A percentile compares a stretch with the other conserved stretches of the same genome.
Evolutionary conservation across 805 yeast genomes (phyloP).

Genomic region (Candida coleopterorum): DNA sequence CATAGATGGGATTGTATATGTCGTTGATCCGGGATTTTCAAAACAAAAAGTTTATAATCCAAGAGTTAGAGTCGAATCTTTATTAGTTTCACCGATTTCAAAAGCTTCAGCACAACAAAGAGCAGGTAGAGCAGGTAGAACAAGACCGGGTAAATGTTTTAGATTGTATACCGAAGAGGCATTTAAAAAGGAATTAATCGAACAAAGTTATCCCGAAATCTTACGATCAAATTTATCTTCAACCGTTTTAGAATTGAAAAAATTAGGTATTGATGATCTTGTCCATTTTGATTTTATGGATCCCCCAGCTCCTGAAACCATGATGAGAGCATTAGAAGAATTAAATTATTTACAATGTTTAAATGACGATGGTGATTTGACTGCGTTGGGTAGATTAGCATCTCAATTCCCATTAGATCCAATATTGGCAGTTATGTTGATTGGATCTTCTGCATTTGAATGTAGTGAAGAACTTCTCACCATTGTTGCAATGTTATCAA

Average conservation of each 20-base stretch:
- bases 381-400: slow-evolving; percentile 84
- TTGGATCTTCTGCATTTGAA: slow-evolving; percentile 77
- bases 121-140: slow-evolving; percentile 99
- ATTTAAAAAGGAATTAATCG: slow-evolving; percentile 86
- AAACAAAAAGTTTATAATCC: slow-evolving; percentile 97
- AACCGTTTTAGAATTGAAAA: slow-evolving; percentile 88
- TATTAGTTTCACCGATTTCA: slow-evolving; percentile 92
- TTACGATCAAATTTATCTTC: slow-evolving; percentile 85
- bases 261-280: slow-evolving; percentile 90
- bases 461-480: slow-evolving; percentile 88
- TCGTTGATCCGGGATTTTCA: slow-evolving; percentile 95
- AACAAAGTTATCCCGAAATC: slow-evolving; percentile 95
- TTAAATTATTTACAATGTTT: slow-evolving; percentile 85
- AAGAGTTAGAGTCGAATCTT: slow-evolving; percentile 89
- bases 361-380: slow-evolving; percentile 86
- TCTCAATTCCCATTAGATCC: slow-evolving; percentile 96
- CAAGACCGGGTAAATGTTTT: slow-evolving; percentile 97
- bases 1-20: slow-evolving; percentile 95
- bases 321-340: slow-evolving; percentile 98
- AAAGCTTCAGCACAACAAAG: slow-evolving; percentile 97
- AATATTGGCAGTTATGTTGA: slow-evolving; percentile 86
- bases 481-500: slow-evolving; percentile 85
- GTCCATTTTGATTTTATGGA: slow-evolving; percentile 99
- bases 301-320: slow-evolving; percentile 99
- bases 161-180: slow-evolving; percentile 96